Conservation (phyloP, 352 stramenopile genomes). For the Globisporangium splendens region DNA sequence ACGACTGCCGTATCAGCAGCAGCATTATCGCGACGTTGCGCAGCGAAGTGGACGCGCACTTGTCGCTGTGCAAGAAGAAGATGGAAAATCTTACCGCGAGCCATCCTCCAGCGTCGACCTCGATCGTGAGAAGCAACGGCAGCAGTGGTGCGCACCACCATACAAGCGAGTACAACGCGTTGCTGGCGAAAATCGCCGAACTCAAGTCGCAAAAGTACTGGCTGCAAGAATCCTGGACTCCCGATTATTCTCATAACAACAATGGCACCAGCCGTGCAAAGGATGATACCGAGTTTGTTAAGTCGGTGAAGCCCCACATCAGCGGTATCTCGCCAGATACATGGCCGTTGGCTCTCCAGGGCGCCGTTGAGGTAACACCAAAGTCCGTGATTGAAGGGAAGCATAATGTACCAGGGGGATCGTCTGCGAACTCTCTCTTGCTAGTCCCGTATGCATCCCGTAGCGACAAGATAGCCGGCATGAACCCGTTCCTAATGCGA, state of each 20-base stretch:
- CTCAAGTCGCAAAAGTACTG: constrained; percentile 86
- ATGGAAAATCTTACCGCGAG: constrained; percentile 15
- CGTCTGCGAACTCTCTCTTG: constrained; percentile 47
- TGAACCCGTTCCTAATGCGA: constrained; percentile 54
- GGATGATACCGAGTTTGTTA: constrained; percentile 21
- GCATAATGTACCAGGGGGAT: constrained; percentile 35
- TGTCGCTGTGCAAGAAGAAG: constrained; percentile 51
- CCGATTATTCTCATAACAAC: constrained; percentile 8
- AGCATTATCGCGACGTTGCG: constrained; percentile 45
- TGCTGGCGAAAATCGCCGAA: constrained; percentile 42
- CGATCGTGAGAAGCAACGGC: background rate
- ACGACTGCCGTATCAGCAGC: constrained; percentile 42
- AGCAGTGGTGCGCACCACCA: background rate
- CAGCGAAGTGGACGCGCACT: constrained; percentile 58
- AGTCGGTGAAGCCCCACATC: constrained; percentile 51
- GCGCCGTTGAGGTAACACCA: constrained; percentile 51
- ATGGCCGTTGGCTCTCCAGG: constrained; percentile 73
- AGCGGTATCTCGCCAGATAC: constrained; percentile 72
- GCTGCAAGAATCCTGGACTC: constrained; percentile 62
- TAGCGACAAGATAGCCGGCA: constrained; percentile 28
- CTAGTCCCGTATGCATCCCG: constrained; percentile 30
- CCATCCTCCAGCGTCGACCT: background rate
- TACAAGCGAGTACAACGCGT: constrained; percentile 12
- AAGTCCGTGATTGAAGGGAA: constrained; percentile 60
- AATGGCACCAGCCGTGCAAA: constrained; percentile 7